Conservation (phyloP, 2,329 filamentous ascomycete genomes). For the Fusarium miscanthi region DNA sequence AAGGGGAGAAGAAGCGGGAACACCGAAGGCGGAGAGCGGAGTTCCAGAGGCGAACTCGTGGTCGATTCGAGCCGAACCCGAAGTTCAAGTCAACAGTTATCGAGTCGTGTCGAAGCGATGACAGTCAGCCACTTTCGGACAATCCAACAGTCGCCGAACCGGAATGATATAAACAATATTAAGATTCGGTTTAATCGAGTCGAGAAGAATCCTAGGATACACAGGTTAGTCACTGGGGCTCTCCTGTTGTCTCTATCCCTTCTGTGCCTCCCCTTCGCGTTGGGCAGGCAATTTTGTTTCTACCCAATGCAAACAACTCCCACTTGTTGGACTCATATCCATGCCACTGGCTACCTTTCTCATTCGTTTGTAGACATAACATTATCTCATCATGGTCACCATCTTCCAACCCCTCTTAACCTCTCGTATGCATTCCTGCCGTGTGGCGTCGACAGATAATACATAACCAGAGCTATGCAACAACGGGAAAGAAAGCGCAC, state of each 20-base stretch:
- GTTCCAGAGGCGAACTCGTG: slow-evolving; percentile 27
- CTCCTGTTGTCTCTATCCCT: slow-evolving; percentile 4
- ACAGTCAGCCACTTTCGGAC: not conserved
- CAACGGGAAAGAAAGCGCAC: not conserved
- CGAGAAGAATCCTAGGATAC: slow-evolving; percentile 17
- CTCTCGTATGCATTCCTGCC: not conserved
- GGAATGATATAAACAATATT: slow-evolving; percentile 13
- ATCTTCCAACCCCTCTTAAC: not conserved
- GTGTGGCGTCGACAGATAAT: not conserved
- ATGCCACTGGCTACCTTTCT: not conserved
- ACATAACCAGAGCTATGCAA: not conserved
- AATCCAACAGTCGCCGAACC: slow-evolving; percentile 13
- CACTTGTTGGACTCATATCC: not conserved
- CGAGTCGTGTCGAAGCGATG: slow-evolving; percentile 17
- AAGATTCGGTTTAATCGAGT: slow-evolving; percentile 11
- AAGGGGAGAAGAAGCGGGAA: slow-evolving; percentile 28
- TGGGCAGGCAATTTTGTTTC: slow-evolving; percentile 5
- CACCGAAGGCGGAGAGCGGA: slow-evolving; percentile 32
- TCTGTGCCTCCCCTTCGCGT: slow-evolving; percentile 9
- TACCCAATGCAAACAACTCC: slow-evolving; percentile 2
- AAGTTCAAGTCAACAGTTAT: slow-evolving; percentile 22
- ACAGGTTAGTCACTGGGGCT: slow-evolving; percentile 26
- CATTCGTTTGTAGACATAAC: not conserved
- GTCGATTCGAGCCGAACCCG: slow-evolving; percentile 36
- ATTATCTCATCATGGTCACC: not conserved